A percentile compares a stretch with the other conserved stretches of the same genome.
These are phyloP conservation scores for Fusarium equiseti DNA, from an alignment of 2,329 filamentous ascomycete species.

Conservation along the genomic window DNA sequence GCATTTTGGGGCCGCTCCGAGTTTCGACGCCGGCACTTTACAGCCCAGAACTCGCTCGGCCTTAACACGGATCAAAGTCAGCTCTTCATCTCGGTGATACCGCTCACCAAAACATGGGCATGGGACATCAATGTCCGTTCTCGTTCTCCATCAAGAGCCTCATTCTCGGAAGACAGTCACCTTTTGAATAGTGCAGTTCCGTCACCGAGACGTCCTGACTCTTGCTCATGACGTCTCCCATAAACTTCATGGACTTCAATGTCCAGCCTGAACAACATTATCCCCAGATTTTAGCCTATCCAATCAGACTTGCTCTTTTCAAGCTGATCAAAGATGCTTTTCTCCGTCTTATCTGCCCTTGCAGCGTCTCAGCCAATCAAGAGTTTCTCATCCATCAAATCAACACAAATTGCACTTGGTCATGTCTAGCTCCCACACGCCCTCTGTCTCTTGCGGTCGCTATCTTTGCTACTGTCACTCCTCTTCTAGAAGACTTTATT, in stretches of 20 bases:
- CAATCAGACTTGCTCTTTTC: conserved; percentile 28
- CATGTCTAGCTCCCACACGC: conserved; percentile 32
- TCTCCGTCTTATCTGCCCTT: conserved; percentile 41
- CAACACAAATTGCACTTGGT: conserved; percentile 46
- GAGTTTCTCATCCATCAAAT: conserved; percentile 6
- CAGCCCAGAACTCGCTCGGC: neutral
- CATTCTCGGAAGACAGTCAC: neutral
- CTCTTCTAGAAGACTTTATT: conserved; percentile 43
- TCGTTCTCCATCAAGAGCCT: neutral
- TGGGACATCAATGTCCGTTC: neutral
- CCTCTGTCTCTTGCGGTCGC: neutral
- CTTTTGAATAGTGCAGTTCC: neutral
- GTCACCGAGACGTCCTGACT: neutral
- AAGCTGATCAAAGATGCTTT: conserved; percentile 33
- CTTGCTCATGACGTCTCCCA: conserved; percentile 11
- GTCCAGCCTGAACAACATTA: conserved; percentile 17
- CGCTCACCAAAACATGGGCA: neutral
- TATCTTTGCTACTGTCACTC: conserved; percentile 39
- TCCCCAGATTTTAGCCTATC: conserved; percentile 37
- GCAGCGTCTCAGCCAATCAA: conserved; percentile 37
- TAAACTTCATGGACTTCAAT: conserved; percentile 16
- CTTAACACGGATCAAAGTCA: conserved; percentile 9
- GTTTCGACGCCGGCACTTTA: conserved; percentile 18
- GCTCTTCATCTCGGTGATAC: conserved; percentile 21
- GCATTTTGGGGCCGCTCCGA: conserved; percentile 22